A percentile compares a stretch with the other conserved stretches of the same genome.
Evolutionary conservation across 2,329 filamentous ascomycete genomes (phyloP).

Genomic region (Alternaria sp.): DNA sequence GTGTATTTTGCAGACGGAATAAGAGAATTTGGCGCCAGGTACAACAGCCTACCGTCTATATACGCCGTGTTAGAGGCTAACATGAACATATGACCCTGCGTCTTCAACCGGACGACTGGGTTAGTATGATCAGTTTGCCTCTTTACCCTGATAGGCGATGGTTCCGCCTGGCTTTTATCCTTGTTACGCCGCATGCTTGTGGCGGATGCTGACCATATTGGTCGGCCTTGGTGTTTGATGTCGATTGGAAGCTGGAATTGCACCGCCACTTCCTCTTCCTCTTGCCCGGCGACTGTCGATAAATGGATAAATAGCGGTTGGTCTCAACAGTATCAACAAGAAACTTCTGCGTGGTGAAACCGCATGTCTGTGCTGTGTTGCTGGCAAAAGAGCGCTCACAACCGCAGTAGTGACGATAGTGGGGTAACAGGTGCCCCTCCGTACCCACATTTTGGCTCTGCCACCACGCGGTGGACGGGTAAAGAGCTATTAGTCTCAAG

Average conservation of each 20-base stretch:
- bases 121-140: constrained; percentile 11
- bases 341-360: not conserved
- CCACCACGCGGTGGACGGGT: constrained; percentile 19
- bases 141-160: constrained; percentile 27
- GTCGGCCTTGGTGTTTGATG: constrained; percentile 1
- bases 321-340: constrained; percentile 10
- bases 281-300: constrained; percentile 7
- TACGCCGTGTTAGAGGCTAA: constrained; percentile 33
- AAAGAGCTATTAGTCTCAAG: constrained; percentile 21
- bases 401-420: constrained; percentile 20
- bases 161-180: constrained; percentile 32
- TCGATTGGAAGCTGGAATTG: not conserved
- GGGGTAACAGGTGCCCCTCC: constrained; percentile 26
- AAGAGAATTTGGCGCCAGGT: constrained; percentile 22
- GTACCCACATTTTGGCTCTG: constrained; percentile 20
- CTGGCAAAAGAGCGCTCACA: constrained; percentile 14
- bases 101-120: constrained; percentile 34
- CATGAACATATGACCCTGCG: constrained; percentile 26
- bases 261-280: not conserved
- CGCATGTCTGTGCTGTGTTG: constrained; percentile 7
- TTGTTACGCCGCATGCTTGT: constrained; percentile 19
- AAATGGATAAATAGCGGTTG: constrained; percentile 15
- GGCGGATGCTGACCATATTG: constrained; percentile 5
- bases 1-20: constrained; percentile 23
- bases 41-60: constrained; percentile 29